Base-by-base conservation (phyloP, 257 asterid genomes). In the Salvia splendens region DNA sequence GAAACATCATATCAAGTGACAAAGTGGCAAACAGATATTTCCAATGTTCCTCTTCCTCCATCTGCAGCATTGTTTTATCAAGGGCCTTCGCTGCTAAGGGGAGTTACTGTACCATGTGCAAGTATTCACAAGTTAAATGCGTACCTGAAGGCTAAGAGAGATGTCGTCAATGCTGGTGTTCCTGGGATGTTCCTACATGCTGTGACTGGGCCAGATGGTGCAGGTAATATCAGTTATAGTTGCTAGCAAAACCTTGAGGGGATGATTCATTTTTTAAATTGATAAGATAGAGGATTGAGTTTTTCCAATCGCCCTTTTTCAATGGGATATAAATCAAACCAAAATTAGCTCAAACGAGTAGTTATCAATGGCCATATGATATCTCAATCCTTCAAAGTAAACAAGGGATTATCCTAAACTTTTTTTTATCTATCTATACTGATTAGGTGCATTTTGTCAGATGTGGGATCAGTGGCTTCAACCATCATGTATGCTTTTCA, bases 181-280 rank as follows among this genome's bases (percentile, higher is more conserved):
- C 96, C 96, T 40, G 93, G 95, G 75, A 76, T 73, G 79, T 88
- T 88, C 77, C 68, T 91, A 81, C 97, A 79, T 64, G 97, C 91
- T 6, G 85, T 88, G 77, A 82, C 83, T 70, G 95, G 96, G 16
- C 89, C 90, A 4, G 78, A 76, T 73, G 61, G 42, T 73, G 76
- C 80, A 43, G 97, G 97, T 90, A 77, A 82, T 63, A 46, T 14
- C 59, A 61, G 12, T 50, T 67, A n/a, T 38, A 9, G 43, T 64
- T 73, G 14, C 53, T 54, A 43, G 42, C 4, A 57, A 16, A 58
- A 48, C n/a, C 65, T 61, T 17, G 9, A 50, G 30, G 8, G 3
- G 30, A 3, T 24, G 30, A 24, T 24, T 24, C 30, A 24, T 3
- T 24, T 24, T 24, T 24, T 3, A 24, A 3, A 24, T 24, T 24